Percentiles rank a stretch among this genome's conserved stretches.
These are phyloP conservation scores for Cryphonectria radicalis DNA, from an alignment of 2,329 filamentous ascomycete species.

Conservation along the genomic window DNA sequence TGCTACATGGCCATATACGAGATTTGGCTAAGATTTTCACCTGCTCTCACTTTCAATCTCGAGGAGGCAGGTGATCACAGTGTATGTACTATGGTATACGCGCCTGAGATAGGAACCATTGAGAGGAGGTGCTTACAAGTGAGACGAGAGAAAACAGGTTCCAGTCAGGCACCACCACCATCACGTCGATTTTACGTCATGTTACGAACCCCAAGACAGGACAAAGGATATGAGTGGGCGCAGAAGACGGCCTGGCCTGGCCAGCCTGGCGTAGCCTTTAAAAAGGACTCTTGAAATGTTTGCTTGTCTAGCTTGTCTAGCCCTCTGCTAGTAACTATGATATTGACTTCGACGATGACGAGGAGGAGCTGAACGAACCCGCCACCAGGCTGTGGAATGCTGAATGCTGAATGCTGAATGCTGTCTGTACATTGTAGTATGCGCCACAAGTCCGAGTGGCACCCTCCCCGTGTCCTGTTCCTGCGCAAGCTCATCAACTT, in stretches of 20 bases:
- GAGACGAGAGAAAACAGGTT: not conserved
- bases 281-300: not conserved
- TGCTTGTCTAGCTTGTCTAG: not conserved
- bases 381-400: not conserved
- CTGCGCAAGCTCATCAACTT: not conserved
- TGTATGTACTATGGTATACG: not conserved
- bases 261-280: not conserved
- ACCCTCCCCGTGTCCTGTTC: not conserved
- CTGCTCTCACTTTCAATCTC: not conserved
- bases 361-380: not conserved
- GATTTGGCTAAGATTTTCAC: not conserved
- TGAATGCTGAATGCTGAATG: not conserved
- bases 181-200: conserved; percentile 4
- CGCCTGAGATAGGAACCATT: not conserved
- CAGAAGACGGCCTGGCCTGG: not conserved
- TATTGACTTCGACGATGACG: not conserved
- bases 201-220: not conserved
- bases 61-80: not conserved
- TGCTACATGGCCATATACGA: not conserved
- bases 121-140: not conserved
- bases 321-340: not conserved
- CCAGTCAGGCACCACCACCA: not conserved
- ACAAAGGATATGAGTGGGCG: not conserved
- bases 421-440: not conserved
- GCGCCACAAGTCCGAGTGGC: not conserved